Conservation (phyloP, 768 basidiomycete species). For the Termitomyces sp. region DNA sequence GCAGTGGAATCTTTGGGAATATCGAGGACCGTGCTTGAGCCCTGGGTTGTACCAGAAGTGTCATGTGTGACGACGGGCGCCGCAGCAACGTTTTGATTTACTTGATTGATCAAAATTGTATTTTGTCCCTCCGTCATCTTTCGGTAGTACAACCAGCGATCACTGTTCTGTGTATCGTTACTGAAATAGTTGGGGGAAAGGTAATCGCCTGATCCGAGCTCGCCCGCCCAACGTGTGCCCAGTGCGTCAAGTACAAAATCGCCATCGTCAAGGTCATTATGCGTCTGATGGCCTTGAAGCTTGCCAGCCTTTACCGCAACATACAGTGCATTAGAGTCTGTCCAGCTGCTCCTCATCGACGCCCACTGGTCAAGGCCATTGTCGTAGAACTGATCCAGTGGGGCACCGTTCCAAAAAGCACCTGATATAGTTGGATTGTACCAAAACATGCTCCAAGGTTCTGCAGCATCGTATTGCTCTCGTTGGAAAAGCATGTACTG, state of each 20-base stretch:
- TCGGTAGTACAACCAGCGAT: conserved; percentile 90
- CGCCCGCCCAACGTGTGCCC: conserved; percentile 92
- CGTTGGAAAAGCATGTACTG: conserved; percentile 86
- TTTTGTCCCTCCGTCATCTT: conserved; percentile 98
- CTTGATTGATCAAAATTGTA: conserved; percentile 69
- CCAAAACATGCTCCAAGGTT: conserved; percentile 90
- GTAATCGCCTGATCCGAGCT: conserved; percentile 89
- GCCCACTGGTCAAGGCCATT: conserved; percentile 77
- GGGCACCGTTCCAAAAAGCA: conserved; percentile 86
- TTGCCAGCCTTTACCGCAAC: conserved; percentile 87
- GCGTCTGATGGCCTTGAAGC: conserved; percentile 82
- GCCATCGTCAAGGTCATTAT: conserved; percentile 91
- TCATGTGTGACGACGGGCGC: conserved; percentile 55
- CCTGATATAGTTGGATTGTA: conserved; percentile 81
- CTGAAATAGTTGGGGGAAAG: conserved; percentile 69
- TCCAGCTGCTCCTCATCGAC: conserved; percentile 91
- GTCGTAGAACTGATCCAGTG: conserved; percentile 81
- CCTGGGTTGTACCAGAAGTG: conserved; percentile 59
- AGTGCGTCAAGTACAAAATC: conserved; percentile 95
- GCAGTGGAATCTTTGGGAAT: conserved; percentile 67
- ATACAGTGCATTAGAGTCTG: conserved; percentile 75
- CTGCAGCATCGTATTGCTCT: conserved; percentile 76
- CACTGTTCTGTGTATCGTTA: conserved; percentile 59
- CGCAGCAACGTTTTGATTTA: conserved; percentile 77
- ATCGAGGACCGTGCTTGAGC: conserved; percentile 75